Conservation (phyloP, 768 basidiomycete species). For the Crucibulum laeve region DNA sequence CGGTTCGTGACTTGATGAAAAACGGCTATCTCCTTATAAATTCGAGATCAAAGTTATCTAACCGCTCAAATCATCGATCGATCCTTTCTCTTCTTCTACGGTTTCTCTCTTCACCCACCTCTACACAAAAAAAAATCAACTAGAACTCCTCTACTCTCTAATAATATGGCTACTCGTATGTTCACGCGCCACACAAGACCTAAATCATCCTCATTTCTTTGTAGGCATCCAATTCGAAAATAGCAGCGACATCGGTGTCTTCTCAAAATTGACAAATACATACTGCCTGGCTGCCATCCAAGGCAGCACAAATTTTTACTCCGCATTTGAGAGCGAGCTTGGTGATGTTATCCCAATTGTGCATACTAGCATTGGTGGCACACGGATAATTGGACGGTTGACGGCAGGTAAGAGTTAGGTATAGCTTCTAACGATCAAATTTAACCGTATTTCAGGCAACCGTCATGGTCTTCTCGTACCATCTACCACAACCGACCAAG, state of each 20-base stretch:
- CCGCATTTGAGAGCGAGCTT: constrained; percentile 92
- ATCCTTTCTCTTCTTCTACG: constrained; percentile 4
- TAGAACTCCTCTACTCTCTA: constrained; percentile 4
- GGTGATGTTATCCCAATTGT: constrained; percentile 87
- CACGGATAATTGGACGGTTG: constrained; percentile 85
- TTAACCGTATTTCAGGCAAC: constrained; percentile 55
- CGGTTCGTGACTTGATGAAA: constrained; percentile 6
- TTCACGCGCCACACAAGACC: constrained; percentile 1
- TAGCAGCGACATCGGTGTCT: constrained; percentile 93
- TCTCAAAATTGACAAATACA: constrained; percentile 95
- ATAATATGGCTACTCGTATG: constrained; percentile 47
- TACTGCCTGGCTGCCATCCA: constrained; percentile 95
- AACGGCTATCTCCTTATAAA: constrained; percentile 18
- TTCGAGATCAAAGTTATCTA: constrained; percentile 12
- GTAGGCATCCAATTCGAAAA: constrained; percentile 91
- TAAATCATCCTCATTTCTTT: constrained; percentile 2
- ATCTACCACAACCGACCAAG: constrained; percentile 93
- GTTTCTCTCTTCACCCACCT: constrained; percentile 2
- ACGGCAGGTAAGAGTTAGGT: constrained; percentile 66
- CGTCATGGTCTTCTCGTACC: constrained; percentile 97
- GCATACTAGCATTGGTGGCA: constrained; percentile 86
- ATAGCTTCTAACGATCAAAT: constrained; percentile 1
- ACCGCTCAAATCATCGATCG: constrained; percentile 8
- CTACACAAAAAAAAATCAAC: constrained; percentile 4
- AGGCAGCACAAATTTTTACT: constrained; percentile 97